Conservation (phyloP, 768 basidiomycete species). For the Boletus rubroflammeus region DNA sequence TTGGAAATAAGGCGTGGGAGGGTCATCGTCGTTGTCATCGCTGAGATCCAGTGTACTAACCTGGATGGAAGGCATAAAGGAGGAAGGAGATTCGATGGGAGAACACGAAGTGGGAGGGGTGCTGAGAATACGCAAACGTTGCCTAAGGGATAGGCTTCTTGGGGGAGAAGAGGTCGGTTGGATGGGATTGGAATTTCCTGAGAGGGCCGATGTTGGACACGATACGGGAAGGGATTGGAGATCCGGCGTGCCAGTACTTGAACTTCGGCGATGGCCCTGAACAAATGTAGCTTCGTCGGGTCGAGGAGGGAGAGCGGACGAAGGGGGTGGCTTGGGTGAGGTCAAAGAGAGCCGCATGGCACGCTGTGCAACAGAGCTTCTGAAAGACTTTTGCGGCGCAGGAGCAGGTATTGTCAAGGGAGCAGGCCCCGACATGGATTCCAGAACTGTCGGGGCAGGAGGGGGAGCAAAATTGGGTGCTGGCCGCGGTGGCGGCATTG, state of each 20-base stretch:
- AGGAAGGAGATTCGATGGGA: slow-evolving; percentile 23
- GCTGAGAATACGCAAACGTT: slow-evolving; percentile 66
- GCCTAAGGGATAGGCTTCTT: slow-evolving; percentile 46
- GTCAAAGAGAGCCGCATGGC: slow-evolving; percentile 55
- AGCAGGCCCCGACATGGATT: slow-evolving; percentile 2
- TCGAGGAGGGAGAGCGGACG: slow-evolving; percentile 56
- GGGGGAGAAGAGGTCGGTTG: slow-evolving; percentile 26
- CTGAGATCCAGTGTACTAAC: slow-evolving; percentile 26
- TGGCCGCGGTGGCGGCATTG: slow-evolving; percentile 72
- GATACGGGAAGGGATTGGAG: slow-evolving; percentile 46
- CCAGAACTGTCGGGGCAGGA: slow-evolving; percentile 50
- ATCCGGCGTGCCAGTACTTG: slow-evolving; percentile 31
- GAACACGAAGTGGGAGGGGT: slow-evolving; percentile 43
- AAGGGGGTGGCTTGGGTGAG: slow-evolving; percentile 64
- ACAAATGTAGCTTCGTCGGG: slow-evolving; percentile 49
- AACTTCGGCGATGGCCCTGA: slow-evolving; percentile 31
- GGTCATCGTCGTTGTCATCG: slow-evolving; percentile 28
- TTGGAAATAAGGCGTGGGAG: slow-evolving; percentile 19
- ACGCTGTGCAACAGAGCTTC: slow-evolving; percentile 56
- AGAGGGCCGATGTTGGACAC: slow-evolving; percentile 35
- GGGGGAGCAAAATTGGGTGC: slow-evolving; percentile 69
- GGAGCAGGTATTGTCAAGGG: slow-evolving; percentile 4
- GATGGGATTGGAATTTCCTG: slow-evolving; percentile 26
- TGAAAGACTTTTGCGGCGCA: slow-evolving; percentile 38
- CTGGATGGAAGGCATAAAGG: slow-evolving; percentile 24